Evolutionary conservation across 1,284 basidiomycete genomes (phyloP).

Genomic region (Neotropicomus parvogracilis): DNA sequence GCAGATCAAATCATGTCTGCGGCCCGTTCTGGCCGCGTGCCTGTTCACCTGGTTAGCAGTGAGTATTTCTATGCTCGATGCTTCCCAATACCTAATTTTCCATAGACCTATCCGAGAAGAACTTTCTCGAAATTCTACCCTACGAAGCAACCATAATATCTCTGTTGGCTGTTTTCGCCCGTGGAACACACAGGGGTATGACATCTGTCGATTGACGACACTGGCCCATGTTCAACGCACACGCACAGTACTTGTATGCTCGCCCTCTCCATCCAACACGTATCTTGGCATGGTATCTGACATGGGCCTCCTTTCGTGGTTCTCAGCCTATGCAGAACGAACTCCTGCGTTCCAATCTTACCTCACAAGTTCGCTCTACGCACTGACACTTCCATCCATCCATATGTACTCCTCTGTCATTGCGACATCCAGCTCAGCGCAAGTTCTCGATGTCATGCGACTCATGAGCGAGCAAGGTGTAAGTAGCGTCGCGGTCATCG

Average conservation of each 20-base stretch:
- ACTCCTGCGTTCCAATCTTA: conserved; percentile 50
- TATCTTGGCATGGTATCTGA: conserved; percentile 63
- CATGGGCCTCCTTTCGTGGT: conserved; percentile 59
- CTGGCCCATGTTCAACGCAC: conserved; percentile 6
- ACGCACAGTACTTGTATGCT: conserved; percentile 47
- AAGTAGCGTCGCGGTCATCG: conserved; percentile 70
- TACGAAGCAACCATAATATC: conserved; percentile 60
- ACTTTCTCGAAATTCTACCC: conserved; percentile 61
- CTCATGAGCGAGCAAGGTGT: conserved; percentile 79
- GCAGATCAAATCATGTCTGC: conserved; percentile 66
- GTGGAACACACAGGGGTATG: conserved; percentile 66
- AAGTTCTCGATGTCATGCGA: conserved; percentile 71
- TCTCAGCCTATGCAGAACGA: conserved; percentile 49
- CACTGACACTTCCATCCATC: conserved; percentile 62
- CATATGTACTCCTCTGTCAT: conserved; percentile 60
- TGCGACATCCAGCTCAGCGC: conserved; percentile 50
- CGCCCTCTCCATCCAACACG: conserved; percentile 36
- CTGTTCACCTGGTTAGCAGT: conserved; percentile 75
- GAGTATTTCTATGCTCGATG: conserved; percentile 30
- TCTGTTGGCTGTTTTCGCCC: conserved; percentile 61
- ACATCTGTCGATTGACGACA: conserved; percentile 3
- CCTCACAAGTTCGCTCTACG: conserved; percentile 53
- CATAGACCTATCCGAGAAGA: conserved; percentile 76
- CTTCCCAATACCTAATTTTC: conserved; percentile 2
- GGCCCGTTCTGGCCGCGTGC: conserved; percentile 65